A percentile compares a stretch with the other conserved stretches of the same genome.
Conservation (phyloP, 2,329 filamentous ascomycete species). For the Celoporthe dispersa region DNA sequence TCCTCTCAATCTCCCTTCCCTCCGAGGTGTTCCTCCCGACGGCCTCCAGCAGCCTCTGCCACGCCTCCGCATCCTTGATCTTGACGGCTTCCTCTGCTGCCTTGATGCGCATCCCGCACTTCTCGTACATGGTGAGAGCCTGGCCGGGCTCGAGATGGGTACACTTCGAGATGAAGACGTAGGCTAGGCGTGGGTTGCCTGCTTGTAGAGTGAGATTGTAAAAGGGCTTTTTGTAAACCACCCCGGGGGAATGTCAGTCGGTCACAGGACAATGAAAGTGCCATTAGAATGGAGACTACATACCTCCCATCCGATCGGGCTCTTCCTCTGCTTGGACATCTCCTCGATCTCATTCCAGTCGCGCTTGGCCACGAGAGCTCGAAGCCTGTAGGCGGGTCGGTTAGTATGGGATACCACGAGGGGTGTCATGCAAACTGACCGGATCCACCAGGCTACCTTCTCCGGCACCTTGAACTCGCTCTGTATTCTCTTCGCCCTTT, state of each 20-base stretch:
- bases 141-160: slow-evolving; percentile 69
- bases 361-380: slow-evolving; percentile 85
- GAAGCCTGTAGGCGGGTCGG: slow-evolving; percentile 60
- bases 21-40: slow-evolving; percentile 71
- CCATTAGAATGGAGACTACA: slow-evolving; percentile 39
- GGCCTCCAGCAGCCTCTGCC: slow-evolving; percentile 73
- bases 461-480: slow-evolving; percentile 92
- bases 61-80: slow-evolving; percentile 75
- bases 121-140: slow-evolving; percentile 90
- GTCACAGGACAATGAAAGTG: not conserved
- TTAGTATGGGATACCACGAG: not conserved
- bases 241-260: slow-evolving; percentile 1
- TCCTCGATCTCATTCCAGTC: slow-evolving; percentile 95
- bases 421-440: slow-evolving; percentile 47
- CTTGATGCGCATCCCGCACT: slow-evolving; percentile 86
- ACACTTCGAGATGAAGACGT: slow-evolving; percentile 87
- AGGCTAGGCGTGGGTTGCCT: slow-evolving; percentile 85
- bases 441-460: slow-evolving; percentile 85
- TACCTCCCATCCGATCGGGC: slow-evolving; percentile 95
- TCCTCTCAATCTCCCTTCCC: slow-evolving; percentile 78
- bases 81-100: slow-evolving; percentile 91
- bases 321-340: slow-evolving; percentile 76
- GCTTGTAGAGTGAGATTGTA: slow-evolving; percentile 88
- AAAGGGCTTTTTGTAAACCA: slow-evolving; percentile 67
- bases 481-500: slow-evolving; percentile 85